phyloP scores from a whole-genome alignment of 1,139 yeast species.

The Cylindricascospora bacillispora region DNA sequence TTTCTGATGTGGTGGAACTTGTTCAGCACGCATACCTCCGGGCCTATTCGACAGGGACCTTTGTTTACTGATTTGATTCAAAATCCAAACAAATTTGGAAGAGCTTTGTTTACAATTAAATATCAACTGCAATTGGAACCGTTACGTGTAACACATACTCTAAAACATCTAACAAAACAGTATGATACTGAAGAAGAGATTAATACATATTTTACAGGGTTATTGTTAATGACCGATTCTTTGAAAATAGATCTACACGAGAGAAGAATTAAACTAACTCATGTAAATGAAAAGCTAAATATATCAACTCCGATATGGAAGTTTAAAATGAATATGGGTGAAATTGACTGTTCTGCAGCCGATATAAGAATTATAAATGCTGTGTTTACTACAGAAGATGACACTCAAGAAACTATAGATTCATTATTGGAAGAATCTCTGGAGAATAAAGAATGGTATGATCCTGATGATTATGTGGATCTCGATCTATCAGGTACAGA shows the following conservation, averaged over 20 bases:
- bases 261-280: conserved; percentile 49
- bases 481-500: conserved; percentile 41
- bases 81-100: conserved; percentile 46
- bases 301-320: conserved; percentile 42
- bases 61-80: conserved; percentile 35
- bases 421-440: conserved; percentile 7
- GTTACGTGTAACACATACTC: conserved; percentile 54
- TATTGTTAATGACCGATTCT: conserved; percentile 52
- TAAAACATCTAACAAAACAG: conserved; percentile 40
- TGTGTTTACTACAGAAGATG: conserved; percentile 27
- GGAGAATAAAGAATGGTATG: conserved; percentile 44
- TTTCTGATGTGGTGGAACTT: conserved; percentile 74
- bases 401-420: conserved; percentile 19
- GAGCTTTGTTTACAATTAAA: conserved; percentile 63
- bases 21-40: conserved; percentile 52
- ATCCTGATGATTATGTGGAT: conserved; percentile 66
- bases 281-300: conserved; percentile 42
- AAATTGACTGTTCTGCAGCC: conserved; percentile 54
- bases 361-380: conserved; percentile 66
- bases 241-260: conserved; percentile 73
- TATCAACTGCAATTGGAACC: conserved; percentile 64
- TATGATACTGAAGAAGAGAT: conserved; percentile 32
- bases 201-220: conserved; percentile 48
- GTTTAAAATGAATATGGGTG: conserved; percentile 63
- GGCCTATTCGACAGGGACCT: conserved; percentile 63